Base-by-base conservation (phyloP, 2,329 filamentous ascomycete species). In the Cadophora sp. region DNA sequence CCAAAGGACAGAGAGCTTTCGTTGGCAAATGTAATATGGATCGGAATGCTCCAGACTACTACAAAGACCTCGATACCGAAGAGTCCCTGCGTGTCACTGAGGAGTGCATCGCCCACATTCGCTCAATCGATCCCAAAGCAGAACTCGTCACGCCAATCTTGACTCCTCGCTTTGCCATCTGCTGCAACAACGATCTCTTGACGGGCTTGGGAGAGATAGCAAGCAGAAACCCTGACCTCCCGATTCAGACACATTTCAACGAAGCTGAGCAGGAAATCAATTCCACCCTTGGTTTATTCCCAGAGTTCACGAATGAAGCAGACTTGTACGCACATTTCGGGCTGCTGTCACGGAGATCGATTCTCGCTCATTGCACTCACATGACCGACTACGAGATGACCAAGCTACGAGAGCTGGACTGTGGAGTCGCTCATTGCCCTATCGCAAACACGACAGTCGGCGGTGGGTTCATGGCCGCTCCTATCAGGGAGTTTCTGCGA, bases 11-110 rank as follows among this genome's bases (percentile, higher is more conserved):
- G 80, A 85, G 95, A 60, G 95, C 94, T 13, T 91, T 97, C 70
- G 86, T 98, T 53, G 95, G 95, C 43, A 86, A 95, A 50, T 59
- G 76, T 76, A 18, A 97, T 97, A 94, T 70, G 66, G 92, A 97
- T 78, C 84, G 85, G 48, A 78, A 80, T 0, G 90, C 88, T 56
- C 87, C 87, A 0, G 81, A 83, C 18, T 87, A 82, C 73, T 85
- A 85, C 70, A 78, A 80, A 5, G 87, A 89, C 62, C 73, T 73
- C 0, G 63, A 59, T 24, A 65, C 56, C 64, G 83, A 89, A 41
- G 70, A 72, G 9, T 80, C 66, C 30, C 64, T 70, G 27, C 47
- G 66, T 36, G 66, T 64, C 13, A 68, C 66, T 1, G 65, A 66
- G 27, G 61, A 70, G 8, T 64, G 65, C 11, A 67, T 70, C 16